Conservation (phyloP, 176 grass and related monocot genomes). For the Thalia dealbata region DNA sequence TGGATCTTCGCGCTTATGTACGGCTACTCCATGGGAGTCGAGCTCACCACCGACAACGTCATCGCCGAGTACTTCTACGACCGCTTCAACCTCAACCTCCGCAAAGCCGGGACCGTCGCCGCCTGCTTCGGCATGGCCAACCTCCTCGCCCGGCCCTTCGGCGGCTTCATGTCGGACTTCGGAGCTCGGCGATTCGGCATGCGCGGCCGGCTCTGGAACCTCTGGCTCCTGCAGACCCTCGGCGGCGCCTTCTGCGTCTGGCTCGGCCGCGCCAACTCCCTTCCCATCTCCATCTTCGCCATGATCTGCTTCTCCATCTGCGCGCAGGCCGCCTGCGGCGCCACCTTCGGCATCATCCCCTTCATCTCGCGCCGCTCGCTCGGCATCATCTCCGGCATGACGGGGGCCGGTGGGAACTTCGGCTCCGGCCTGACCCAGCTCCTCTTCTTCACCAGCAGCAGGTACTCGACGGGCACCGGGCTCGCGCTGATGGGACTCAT, state of each 20-base stretch:
- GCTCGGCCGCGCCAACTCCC: slow-evolving; percentile 33
- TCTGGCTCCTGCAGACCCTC: slow-evolving; percentile 82
- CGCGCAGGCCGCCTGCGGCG: slow-evolving; percentile 70
- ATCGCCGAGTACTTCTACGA: slow-evolving; percentile 86
- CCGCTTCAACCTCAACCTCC: slow-evolving; percentile 62
- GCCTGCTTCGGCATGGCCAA: slow-evolving; percentile 95
- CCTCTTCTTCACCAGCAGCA: slow-evolving; percentile 67
- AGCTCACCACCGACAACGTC: slow-evolving; percentile 88
- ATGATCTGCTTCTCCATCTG: slow-evolving; percentile 88
- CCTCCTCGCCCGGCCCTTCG: slow-evolving; percentile 44
- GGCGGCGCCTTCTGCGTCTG: slow-evolving; percentile 68
- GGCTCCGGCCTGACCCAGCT: slow-evolving; percentile 72
- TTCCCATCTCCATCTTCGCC: slow-evolving; percentile 39
- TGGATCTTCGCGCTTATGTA: slow-evolving; percentile 90
- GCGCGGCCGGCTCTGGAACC: slow-evolving; percentile 74
- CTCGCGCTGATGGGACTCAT: slow-evolving; percentile 73
- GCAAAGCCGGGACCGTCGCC: slow-evolving; percentile 56
- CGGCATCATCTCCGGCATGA: slow-evolving; percentile 63
- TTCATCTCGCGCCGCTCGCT: slow-evolving; percentile 68
- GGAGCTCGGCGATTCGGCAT: slow-evolving; percentile 48
- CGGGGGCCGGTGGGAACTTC: slow-evolving; percentile 58
- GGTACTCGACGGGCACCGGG: slow-evolving; percentile 41
- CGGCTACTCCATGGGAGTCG: slow-evolving; percentile 82
- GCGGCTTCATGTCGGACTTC: slow-evolving; percentile 53
- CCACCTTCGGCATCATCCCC: slow-evolving; percentile 61